Percentiles rank a stretch among this genome's conserved stretches.
Evolutionary conservation across 257 asterid genomes (phyloP).

Genomic region (Capsicum rhomboideum): DNA sequence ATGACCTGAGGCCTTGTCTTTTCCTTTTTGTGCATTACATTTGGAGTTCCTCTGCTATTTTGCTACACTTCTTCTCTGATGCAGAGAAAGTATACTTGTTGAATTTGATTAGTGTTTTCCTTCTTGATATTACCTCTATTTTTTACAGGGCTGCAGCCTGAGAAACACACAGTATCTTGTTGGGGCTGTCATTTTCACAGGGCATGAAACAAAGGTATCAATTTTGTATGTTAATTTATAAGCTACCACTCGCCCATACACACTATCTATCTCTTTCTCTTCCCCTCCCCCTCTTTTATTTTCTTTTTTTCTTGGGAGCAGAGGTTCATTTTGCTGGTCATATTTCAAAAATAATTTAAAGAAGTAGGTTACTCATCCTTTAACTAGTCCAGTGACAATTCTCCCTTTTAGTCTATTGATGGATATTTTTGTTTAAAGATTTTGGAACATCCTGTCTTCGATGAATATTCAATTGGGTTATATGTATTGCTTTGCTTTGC

Average conservation of each 20-base stretch:
- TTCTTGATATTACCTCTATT: constrained; percentile 2
- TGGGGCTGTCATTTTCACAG: constrained; percentile 89
- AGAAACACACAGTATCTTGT: constrained; percentile 82
- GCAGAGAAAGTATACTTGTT: constrained; percentile 3
- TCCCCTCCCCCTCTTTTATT: not conserved
- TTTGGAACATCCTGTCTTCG: not conserved
- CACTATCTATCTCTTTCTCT: not conserved
- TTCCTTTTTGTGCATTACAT: not conserved
- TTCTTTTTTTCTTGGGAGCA: not conserved
- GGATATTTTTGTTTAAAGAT: not conserved
- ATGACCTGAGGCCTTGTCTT: not conserved
- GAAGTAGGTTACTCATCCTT: not conserved
- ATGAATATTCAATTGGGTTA: not conserved
- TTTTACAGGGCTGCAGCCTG: constrained; percentile 84
- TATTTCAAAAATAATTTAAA: not conserved
- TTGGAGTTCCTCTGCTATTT: not conserved
- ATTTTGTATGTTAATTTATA: not conserved
- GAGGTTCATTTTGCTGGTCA: not conserved
- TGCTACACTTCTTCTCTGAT: not conserved
- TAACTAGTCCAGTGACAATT: not conserved
- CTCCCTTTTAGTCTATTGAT: not conserved
- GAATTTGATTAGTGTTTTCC: not conserved
- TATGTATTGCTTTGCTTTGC: constrained; percentile 1
- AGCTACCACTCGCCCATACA: not conserved
- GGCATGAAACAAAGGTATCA: constrained; percentile 95